Evolutionary conservation across 768 basidiomycete genomes (phyloP), one percentile per base, ranked within the genome.

Genomic region (Suillus subalutaceus): DNA sequence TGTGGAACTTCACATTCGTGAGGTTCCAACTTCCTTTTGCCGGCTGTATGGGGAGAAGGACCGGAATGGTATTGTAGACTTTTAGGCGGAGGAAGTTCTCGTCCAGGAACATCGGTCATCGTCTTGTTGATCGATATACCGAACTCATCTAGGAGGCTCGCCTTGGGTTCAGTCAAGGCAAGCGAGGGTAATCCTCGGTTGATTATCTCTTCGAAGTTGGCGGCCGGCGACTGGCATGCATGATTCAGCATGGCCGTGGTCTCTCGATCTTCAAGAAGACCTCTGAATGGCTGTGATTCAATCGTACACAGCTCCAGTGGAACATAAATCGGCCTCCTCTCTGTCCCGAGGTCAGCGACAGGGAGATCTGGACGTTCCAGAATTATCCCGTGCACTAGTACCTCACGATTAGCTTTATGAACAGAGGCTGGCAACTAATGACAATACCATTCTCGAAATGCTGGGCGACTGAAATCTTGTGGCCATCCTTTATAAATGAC

Each of bases 231-330:
- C 16, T 2, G 18, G 30, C 53, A 55, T 32, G 53, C 16, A 8
- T 55, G 5, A 18, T 55, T 55, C 30, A 55, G 30, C 92, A 94
- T 93, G n/a, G 80, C 74, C 0, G 86, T 78, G 0, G 90, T 91
- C 71, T 90, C 88, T 6, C 70, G 78, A n/a, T 85, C 85, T 62
- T 76, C 82, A 1, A 93, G 85, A 66, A 82, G 86, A 10, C 85
- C 89, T 26, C 83, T 82, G 79, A 85, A 91, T 0, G 88, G 79
- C 67, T 86, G 85, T 8, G 66, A 64, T 68, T 83, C 73, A 66
- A 80, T 55, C 30, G 9, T 18, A 32, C 53, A 53, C 18, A 55
- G 30, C 53, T 55, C 53, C 18, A 55, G 30, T 18, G 30, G 53
- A 10, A 55, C 53, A 55, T 32, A 32, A 2, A 32, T 18, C 9